Evolutionary conservation across 257 asterid genomes (phyloP), one percentile per base, ranked within the genome.

Genomic region (Solanum chiquidenum): DNA sequence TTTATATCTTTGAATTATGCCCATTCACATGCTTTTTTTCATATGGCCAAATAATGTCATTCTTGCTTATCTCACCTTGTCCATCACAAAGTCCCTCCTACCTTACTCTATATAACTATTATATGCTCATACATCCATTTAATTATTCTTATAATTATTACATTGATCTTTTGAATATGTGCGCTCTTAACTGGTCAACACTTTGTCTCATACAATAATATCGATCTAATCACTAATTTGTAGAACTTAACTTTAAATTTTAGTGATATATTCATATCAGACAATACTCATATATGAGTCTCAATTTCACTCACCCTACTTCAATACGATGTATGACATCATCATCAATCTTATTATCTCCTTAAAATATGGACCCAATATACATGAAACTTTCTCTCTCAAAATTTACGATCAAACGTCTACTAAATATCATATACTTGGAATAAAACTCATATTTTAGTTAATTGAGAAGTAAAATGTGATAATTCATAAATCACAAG

Each of bases 151-250:
- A 27, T 29, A 3, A 27, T 3, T 1, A 1, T 4, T 68, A 13
- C 11, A 68, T 13, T 68, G 2, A 68, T 27, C 11, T 1, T 12
- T 29, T 27, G 5, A 68, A 3, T 0, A 0, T 5, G 1, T 0
- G 5, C 0, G 0, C 0, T 29, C 2, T 29, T 29, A 0, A 6
- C 12, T 69, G 3, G 0, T 6, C 5, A 29, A 13, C 4, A 1
- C 0, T 3, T 0, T 12, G 0, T 2, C 2, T 68, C 0, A 13
- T 69, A 27, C 6, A 69, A 12, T 1, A 27, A 68, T 5, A 27
- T 6, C 1, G 0, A 4, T 6, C 3, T 29, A 29, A 12, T 0
- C 75, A 29, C 3, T 5, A 66, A 1, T 2, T 12, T 29, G 1
- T 7, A 69, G 3, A 69, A 1, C 37, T 69, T 3, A 55, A 55